Conservation (phyloP, 768 basidiomycete genomes). For the Pisolithus albus region DNA sequence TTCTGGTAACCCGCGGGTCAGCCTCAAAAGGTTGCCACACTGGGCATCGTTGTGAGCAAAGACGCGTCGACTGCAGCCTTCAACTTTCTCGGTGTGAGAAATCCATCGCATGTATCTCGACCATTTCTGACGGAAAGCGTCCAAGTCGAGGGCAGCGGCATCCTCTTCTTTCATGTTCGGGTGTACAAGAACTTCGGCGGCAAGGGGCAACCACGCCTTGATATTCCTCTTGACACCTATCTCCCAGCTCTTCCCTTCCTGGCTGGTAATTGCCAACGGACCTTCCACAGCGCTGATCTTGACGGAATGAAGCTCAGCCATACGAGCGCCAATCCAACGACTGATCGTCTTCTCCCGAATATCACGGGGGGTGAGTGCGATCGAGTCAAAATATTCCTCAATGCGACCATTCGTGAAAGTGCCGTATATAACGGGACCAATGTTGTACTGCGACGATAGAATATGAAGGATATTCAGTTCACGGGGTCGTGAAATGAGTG, state of each 20-base stretch:
- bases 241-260: conserved; percentile 45
- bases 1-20: conserved; percentile 46
- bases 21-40: conserved; percentile 83
- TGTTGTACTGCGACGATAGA: conserved; percentile 79
- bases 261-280: conserved; percentile 29
- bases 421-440: conserved; percentile 89
- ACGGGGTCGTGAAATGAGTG: conserved; percentile 79
- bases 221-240: conserved; percentile 63
- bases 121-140: conserved; percentile 59
- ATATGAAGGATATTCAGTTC: conserved; percentile 87
- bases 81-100: conserved; percentile 46
- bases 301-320: conserved; percentile 94
- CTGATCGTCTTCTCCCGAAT: not conserved
- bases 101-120: conserved; percentile 66
- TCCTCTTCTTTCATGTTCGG: conserved; percentile 41
- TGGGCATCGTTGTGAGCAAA: conserved; percentile 95
- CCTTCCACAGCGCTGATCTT: conserved; percentile 66
- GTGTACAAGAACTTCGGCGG: conserved; percentile 67
- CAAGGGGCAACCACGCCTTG: conserved; percentile 60
- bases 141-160: conserved; percentile 54
- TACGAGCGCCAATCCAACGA: conserved; percentile 74
- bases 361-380: conserved; percentile 57
- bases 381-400: conserved; percentile 92
- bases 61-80: conserved; percentile 59
- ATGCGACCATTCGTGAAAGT: conserved; percentile 94